Percentiles rank a stretch among this genome's conserved stretches.
Evolutionary conservation across 202 grass and related monocot genomes (phyloP).

Genomic region (Elaeis oleifera): DNA sequence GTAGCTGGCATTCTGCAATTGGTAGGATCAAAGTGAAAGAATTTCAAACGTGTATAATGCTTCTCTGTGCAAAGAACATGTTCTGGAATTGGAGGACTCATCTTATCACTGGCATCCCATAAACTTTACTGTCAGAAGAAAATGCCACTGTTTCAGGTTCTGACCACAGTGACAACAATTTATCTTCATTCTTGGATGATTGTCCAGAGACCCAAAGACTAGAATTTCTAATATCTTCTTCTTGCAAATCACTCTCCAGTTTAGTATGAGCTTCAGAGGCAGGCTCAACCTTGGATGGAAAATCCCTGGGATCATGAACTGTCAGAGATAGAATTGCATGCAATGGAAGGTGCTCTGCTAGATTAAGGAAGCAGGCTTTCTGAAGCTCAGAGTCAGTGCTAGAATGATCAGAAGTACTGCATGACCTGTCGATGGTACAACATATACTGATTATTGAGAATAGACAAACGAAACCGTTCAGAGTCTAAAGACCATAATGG

Average conservation of each 20-base stretch:
- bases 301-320: slow-evolving; percentile 66
- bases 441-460: slow-evolving; percentile 11
- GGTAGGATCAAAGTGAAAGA: slow-evolving; percentile 54
- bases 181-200: slow-evolving; percentile 17
- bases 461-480: slow-evolving; percentile 14
- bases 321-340: slow-evolving; percentile 58
- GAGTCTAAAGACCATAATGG: background rate
- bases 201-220: slow-evolving; percentile 16
- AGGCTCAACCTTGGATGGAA: slow-evolving; percentile 23
- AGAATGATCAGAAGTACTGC: slow-evolving; percentile 17
- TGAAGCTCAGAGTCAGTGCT: slow-evolving; percentile 25
- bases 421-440: slow-evolving; percentile 27
- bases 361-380: slow-evolving; percentile 32
- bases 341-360: slow-evolving; percentile 44
- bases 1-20: slow-evolving; percentile 24
- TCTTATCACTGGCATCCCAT: slow-evolving; percentile 49
- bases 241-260: slow-evolving; percentile 31
- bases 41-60: slow-evolving; percentile 43
- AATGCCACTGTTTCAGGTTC: slow-evolving; percentile 34
- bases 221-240: slow-evolving; percentile 22
- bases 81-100: slow-evolving; percentile 52
- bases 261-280: slow-evolving; percentile 4
- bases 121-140: slow-evolving; percentile 42
- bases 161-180: slow-evolving; percentile 30
- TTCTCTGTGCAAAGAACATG: slow-evolving; percentile 58